Percentiles rank a stretch among this genome's conserved stretches.
These are phyloP conservation scores for Tetrastigma voinierianum DNA, from an alignment of 164 flowering plant species.

Conservation along the genomic window DNA sequence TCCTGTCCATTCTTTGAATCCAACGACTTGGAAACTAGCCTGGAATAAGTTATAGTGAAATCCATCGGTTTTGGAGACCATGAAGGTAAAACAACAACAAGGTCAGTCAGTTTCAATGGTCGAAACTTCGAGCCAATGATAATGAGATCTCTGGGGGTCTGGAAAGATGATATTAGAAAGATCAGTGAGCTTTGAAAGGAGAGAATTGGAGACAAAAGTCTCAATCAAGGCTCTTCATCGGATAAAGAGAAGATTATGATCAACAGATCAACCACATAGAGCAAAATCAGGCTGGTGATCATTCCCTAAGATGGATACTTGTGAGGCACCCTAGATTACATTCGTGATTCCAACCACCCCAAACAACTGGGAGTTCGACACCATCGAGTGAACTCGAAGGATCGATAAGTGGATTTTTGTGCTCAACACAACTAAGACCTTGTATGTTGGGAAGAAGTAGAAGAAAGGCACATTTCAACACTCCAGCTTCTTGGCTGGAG, in stretches of 20 bases:
- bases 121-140: slow-evolving; percentile 44
- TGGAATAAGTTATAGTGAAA: slow-evolving; percentile 52
- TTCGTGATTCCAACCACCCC: slow-evolving; percentile 36
- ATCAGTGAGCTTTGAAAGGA: slow-evolving; percentile 52
- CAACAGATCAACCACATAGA: slow-evolving; percentile 11
- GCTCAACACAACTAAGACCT: slow-evolving; percentile 51
- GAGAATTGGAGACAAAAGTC: slow-evolving; percentile 44
- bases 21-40: slow-evolving; percentile 37
- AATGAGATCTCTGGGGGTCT: slow-evolving; percentile 43
- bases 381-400: slow-evolving; percentile 31
- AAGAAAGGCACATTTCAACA: slow-evolving; percentile 72
- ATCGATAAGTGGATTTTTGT: slow-evolving; percentile 80
- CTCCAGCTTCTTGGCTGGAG: slow-evolving; percentile 81
- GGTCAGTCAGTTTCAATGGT: slow-evolving; percentile 58
- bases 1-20: slow-evolving; percentile 55
- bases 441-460: slow-evolving; percentile 67
- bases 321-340: too few relatives aligned
- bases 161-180: slow-evolving; percentile 37
- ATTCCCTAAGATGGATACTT: slow-evolving; percentile 10
- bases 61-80: slow-evolving; percentile 53
- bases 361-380: slow-evolving; percentile 58
- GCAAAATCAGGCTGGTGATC: slow-evolving; percentile 12
- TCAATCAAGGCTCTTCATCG: slow-evolving; percentile 25
- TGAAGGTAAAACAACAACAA: slow-evolving; percentile 32
- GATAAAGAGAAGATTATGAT: slow-evolving; percentile 18